Conservation (phyloP, 1,284 basidiomycete genomes). For the Mycena sp. region DNA sequence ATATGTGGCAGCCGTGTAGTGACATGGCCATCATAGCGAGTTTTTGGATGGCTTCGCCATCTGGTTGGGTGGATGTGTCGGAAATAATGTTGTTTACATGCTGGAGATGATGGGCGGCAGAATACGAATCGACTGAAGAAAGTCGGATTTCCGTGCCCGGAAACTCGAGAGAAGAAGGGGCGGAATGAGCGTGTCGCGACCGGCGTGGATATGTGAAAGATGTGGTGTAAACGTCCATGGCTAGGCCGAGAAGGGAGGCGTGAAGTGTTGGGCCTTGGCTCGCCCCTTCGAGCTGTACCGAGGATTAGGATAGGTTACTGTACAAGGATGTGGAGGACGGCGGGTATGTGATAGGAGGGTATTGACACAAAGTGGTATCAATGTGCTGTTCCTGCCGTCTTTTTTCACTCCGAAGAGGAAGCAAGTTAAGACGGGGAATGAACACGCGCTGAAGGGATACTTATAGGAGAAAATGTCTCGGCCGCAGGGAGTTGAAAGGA, state of each 20-base stretch:
- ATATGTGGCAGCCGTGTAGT: conserved; percentile 83
- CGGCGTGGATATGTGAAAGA: conserved; percentile 89
- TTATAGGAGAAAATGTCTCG: conserved; percentile 38
- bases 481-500: conserved; percentile 21
- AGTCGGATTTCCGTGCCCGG: conserved; percentile 58
- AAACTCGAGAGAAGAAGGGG: conserved; percentile 72
- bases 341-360: conserved; percentile 47
- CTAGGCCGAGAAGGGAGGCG: conserved; percentile 21
- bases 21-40: conserved; percentile 83
- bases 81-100: conserved; percentile 51
- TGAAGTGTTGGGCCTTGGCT: conserved; percentile 14
- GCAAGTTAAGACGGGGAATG: conserved; percentile 32
- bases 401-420: conserved; percentile 37
- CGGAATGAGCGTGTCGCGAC: conserved; percentile 71
- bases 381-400: conserved; percentile 43
- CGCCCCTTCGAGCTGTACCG: conserved; percentile 26
- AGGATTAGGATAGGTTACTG: conserved; percentile 32
- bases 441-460: conserved; percentile 26
- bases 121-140: conserved; percentile 52
- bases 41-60: conserved; percentile 83
- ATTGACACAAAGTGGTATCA: conserved; percentile 64
- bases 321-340: conserved; percentile 28
- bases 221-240: conserved; percentile 93
- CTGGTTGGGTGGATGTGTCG: conserved; percentile 59
- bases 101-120: conserved; percentile 47